Evolutionary conservation across 2,329 filamentous ascomycete species (phyloP).

Genomic region (Monascus ruber): DNA sequence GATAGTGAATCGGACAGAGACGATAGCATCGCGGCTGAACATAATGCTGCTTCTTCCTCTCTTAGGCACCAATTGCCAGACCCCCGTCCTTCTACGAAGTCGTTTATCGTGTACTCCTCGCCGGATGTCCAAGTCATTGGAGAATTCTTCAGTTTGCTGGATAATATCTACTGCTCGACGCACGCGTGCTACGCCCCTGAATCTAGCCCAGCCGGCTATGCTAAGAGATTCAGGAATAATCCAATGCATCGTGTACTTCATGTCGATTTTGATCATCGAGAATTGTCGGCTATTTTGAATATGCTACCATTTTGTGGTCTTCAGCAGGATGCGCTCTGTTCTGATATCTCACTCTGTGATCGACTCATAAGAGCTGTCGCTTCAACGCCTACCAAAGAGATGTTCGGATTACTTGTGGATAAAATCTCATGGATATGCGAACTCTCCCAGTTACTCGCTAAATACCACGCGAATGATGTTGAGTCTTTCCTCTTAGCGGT

Average conservation of each 20-base stretch:
- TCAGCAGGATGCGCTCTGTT: not conserved
- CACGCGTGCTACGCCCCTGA: constrained; percentile 6
- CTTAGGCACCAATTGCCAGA: not conserved
- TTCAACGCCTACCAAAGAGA: constrained; percentile 1
- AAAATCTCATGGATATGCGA: constrained; percentile 5
- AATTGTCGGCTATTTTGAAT: constrained; percentile 11
- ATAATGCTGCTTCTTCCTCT: not conserved
- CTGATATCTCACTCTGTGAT: constrained; percentile 11
- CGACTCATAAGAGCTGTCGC: constrained; percentile 8
- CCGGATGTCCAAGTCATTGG: constrained; percentile 7
- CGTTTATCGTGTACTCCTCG: constrained; percentile 7
- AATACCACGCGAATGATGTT: constrained; percentile 3
- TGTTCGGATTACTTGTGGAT: constrained; percentile 1
- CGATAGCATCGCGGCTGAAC: not conserved
- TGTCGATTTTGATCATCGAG: constrained; percentile 13
- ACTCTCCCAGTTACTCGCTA: constrained; percentile 3
- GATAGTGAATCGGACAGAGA: constrained; percentile 7
- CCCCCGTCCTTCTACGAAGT: not conserved
- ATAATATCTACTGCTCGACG: constrained; percentile 4
- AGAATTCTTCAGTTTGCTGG: constrained; percentile 3
- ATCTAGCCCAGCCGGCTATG: constrained; percentile 5
- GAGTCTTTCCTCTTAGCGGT: constrained; percentile 3
- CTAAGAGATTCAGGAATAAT: constrained; percentile 1
- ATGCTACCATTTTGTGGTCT: constrained; percentile 7
- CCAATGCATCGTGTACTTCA: constrained; percentile 9